Base-by-base conservation (phyloP, 441 rosid genomes). In the Populus trichocarpa region DNA sequence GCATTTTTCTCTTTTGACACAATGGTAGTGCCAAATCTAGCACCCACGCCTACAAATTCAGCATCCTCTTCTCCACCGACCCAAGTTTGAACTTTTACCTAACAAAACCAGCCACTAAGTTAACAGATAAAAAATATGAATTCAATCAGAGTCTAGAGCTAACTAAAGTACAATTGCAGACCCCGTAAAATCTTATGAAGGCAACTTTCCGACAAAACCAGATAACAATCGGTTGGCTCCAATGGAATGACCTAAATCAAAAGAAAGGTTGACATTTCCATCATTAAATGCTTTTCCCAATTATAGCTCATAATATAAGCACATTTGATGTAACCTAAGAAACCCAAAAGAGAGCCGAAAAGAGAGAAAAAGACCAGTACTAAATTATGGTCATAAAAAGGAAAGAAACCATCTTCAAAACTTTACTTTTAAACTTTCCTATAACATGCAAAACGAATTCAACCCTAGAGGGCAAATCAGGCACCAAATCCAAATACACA, bases 51-150 rank as follows among this genome's bases (percentile, higher is more conserved):
- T 10, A 96, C 99, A 84, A 88, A 96, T 85, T 96, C 99, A n/a
- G 81, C 92, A 76, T 84, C 83, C 85, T 96, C 98, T 67, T 81
- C n/a, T 78, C 92, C 98, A 85, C 91, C 72, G 70, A 93, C 83
- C 98, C 97, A 96, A 9, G 99, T 96, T 79, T 94, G 99, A 76
- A 96, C 93, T 96, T 94, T 96, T 69, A 96, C 99, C 99, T 94
- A 72, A 74, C 22, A 77, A 72, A 79, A 81, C 32, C 14, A 75
- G 16, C 28, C 23, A 72, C 73, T 70, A 40, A 50, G 68, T 61
- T 28, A 63, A 77, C 46, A 13, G 22, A 59, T 69, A 67, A 81
- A 66, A 64, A 53, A 26, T 22, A 32, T 75, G 5, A 22, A 76
- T 30, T 67, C 8, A 80, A 70, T 5, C 74, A 20, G 25, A 68